Evolutionary conservation across 768 basidiomycete species (phyloP).

Genomic region (Holtermannia corniformis): DNA sequence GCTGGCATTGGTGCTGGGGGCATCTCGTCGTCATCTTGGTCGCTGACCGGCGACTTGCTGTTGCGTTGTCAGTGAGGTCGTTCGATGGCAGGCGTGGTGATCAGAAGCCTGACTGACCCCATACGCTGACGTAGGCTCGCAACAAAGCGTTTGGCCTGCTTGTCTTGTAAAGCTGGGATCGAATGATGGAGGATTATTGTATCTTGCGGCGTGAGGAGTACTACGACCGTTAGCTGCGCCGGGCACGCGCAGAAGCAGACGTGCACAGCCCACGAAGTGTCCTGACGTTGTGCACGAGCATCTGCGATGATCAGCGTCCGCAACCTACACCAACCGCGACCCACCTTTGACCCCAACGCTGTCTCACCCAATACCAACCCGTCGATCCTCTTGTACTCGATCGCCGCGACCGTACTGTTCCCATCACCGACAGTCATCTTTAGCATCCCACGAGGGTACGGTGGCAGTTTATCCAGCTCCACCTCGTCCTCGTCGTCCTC

Average conservation of each 20-base stretch:
- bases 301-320: constrained; percentile 42
- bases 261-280: constrained; percentile 54
- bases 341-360: constrained; percentile 71
- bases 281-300: constrained; percentile 59
- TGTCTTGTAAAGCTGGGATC: constrained; percentile 56
- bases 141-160: constrained; percentile 55
- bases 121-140: constrained; percentile 55
- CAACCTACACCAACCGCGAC: constrained; percentile 4
- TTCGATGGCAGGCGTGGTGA: not conserved
- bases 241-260: not conserved
- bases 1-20: not conserved
- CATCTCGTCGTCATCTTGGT: not conserved
- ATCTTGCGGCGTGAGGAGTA: constrained; percentile 64
- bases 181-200: constrained; percentile 45
- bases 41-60: not conserved
- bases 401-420: constrained; percentile 54
- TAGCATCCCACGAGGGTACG: constrained; percentile 72
- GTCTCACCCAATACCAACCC: constrained; percentile 65
- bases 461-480: constrained; percentile 67
- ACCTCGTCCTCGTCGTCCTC: constrained; percentile 47
- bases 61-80: not conserved
- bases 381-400: constrained; percentile 64
- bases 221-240: constrained; percentile 26
- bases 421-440: constrained; percentile 71
- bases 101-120: constrained; percentile 49